phyloP scores from a whole-genome alignment of 208 protist genomes.

The Leishmania tropica region DNA sequence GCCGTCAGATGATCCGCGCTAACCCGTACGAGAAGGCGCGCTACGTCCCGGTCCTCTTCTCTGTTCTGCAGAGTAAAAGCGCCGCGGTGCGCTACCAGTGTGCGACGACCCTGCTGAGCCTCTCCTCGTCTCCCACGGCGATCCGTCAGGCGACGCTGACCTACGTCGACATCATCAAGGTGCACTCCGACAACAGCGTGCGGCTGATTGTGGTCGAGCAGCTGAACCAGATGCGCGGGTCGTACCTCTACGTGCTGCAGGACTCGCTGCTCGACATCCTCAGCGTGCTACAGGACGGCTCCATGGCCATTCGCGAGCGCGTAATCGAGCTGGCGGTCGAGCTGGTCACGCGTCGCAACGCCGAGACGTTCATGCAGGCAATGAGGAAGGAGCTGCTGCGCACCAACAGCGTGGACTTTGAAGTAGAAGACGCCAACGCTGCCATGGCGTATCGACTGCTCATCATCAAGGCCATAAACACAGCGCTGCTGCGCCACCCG shows the following conservation, averaged over 20 bases:
- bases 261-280: conserved; percentile 97
- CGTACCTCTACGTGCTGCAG: conserved; percentile 88
- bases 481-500: conserved; percentile 90
- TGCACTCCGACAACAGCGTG: conserved; percentile 98
- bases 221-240: conserved; percentile 91
- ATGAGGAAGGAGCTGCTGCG: conserved; percentile 96
- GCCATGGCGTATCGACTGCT: conserved; percentile 62
- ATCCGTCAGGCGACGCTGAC: conserved; percentile 92
- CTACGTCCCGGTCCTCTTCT: conserved; percentile 96
- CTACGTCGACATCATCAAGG: conserved; percentile 94
- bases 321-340: conserved; percentile 94
- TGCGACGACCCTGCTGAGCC: conserved; percentile 93
- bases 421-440: conserved; percentile 73
- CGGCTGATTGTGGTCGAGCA: conserved; percentile 97
- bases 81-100: conserved; percentile 96
- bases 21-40: conserved; percentile 89
- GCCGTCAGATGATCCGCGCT: conserved; percentile 73
- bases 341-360: conserved; percentile 92
- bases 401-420: conserved; percentile 41
- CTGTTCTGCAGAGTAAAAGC: conserved; percentile 93
- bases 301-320: conserved; percentile 95
- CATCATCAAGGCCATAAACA: conserved; percentile 94
- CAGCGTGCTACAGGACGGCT: conserved; percentile 85
- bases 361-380: conserved; percentile 91
- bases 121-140: conserved; percentile 96